A percentile compares a stretch with the other conserved stretches of the same genome.
phyloP scores from a whole-genome alignment of 257 asterid species.

The Jaltomata sinuosa region DNA sequence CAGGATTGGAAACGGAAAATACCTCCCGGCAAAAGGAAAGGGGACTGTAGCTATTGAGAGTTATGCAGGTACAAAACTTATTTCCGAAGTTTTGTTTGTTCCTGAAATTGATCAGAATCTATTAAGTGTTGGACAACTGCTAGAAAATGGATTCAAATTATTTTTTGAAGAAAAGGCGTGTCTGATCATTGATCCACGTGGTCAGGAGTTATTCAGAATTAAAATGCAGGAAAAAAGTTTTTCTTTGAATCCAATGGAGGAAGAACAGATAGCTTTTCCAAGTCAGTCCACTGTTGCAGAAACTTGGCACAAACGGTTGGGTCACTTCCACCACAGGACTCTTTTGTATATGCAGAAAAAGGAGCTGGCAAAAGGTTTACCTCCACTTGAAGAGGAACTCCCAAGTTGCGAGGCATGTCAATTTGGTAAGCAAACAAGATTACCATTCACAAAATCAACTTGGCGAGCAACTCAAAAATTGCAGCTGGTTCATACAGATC shows the following conservation, averaged over 20 bases:
- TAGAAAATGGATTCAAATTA: background rate
- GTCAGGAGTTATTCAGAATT: background rate
- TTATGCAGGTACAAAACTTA: background rate
- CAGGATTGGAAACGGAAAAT: background rate
- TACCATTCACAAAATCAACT: background rate
- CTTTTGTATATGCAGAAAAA: no score
- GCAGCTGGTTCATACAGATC: background rate
- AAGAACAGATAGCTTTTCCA: background rate
- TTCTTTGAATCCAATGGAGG: background rate
- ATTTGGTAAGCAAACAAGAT: background rate
- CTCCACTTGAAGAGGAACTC: background rate
- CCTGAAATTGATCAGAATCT: background rate
- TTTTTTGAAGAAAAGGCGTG: background rate
- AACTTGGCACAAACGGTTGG: background rate
- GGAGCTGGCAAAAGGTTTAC: no score
- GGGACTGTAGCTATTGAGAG: background rate
- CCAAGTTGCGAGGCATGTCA: background rate
- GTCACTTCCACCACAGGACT: background rate
- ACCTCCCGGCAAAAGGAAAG: background rate
- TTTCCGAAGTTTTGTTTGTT: background rate
- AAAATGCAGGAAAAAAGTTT: background rate
- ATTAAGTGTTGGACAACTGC: background rate
- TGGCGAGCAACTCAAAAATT: background rate
- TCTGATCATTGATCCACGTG: background rate
- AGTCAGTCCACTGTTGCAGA: background rate